Percentiles rank a stretch among this genome's conserved stretches.
Conservation (phyloP, 2,329 filamentous ascomycete species). For the Helicocarpus griseus region DNA sequence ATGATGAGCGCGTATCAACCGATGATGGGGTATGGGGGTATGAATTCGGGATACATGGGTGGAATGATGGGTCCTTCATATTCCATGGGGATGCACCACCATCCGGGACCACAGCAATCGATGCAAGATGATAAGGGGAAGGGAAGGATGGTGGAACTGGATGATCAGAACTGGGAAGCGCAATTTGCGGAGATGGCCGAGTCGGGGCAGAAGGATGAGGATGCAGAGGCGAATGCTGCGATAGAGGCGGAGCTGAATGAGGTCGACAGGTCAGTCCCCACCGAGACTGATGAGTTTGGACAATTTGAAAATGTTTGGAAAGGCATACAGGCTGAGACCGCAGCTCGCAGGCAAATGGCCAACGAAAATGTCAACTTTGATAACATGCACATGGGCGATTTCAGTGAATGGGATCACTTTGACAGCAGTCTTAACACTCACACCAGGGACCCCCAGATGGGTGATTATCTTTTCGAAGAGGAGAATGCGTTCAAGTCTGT, state of each 20-base stretch:
- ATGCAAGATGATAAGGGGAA: conserved; percentile 70
- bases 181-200: conserved; percentile 83
- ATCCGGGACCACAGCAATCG: conserved; percentile 17
- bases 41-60: conserved; percentile 25
- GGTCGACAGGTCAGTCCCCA: conserved; percentile 68
- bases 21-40: conserved; percentile 33
- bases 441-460: conserved; percentile 66
- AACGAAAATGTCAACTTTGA: conserved; percentile 50
- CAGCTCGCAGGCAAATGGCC: conserved; percentile 48
- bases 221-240: conserved; percentile 58
- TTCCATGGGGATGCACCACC: conserved; percentile 41
- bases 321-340: conserved; percentile 37
- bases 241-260: conserved; percentile 82
- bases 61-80: conserved; percentile 46
- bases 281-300: conserved; percentile 58
- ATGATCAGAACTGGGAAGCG: conserved; percentile 91
- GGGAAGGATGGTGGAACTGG: conserved; percentile 72
- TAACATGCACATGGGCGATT: conserved; percentile 54
- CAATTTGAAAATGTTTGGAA: conserved; percentile 74
- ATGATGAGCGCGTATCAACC: conserved; percentile 36
- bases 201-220: conserved; percentile 43
- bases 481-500: conserved; percentile 81
- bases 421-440: conserved; percentile 57
- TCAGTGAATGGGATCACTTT: conserved; percentile 71
- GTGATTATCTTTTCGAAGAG: conserved; percentile 89